Percentiles rank a stretch among this genome's conserved stretches.
Evolutionary conservation across 2,329 filamentous ascomycete species (phyloP).

Genomic region (Paecilomyces niveus): DNA sequence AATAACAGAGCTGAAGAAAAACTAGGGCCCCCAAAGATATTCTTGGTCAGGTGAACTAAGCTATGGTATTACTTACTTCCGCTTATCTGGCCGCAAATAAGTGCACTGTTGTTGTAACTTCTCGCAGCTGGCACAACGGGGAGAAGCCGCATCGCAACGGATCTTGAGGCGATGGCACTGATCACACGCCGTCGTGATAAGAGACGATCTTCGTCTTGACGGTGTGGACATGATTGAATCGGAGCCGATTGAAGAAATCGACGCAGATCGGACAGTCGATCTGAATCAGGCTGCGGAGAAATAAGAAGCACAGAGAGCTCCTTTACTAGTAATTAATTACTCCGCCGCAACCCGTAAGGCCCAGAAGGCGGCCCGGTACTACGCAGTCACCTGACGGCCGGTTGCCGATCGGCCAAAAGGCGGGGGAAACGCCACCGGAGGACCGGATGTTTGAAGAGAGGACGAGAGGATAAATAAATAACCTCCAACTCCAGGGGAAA

Average conservation of each 20-base stretch:
- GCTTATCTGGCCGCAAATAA: slow-evolving; percentile 8
- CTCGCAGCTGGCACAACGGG: slow-evolving; percentile 7
- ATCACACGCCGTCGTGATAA: slow-evolving; percentile 9
- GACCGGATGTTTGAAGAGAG: neutral
- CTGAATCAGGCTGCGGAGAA: neutral
- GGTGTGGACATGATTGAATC: neutral
- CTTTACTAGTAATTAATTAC: neutral
- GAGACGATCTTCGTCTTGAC: slow-evolving; percentile 3
- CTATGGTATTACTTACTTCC: slow-evolving; percentile 5
- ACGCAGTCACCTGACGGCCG: neutral
- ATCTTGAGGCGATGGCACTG: slow-evolving; percentile 10
- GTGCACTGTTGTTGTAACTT: slow-evolving; percentile 8
- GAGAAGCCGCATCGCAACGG: slow-evolving; percentile 9
- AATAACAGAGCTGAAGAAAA: neutral
- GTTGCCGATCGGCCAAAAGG: neutral
- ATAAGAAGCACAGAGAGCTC: neutral
- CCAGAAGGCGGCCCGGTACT: neutral
- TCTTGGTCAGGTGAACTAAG: neutral
- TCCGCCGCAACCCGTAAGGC: neutral
- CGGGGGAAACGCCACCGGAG: neutral
- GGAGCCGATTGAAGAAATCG: neutral
- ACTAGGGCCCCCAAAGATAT: neutral
- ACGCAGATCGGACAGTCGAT: neutral
- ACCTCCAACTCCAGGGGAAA: neutral
- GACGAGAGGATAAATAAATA: neutral